Conservation (phyloP, 2,329 filamentous ascomycete species). For the Epichloe bromicola region DNA sequence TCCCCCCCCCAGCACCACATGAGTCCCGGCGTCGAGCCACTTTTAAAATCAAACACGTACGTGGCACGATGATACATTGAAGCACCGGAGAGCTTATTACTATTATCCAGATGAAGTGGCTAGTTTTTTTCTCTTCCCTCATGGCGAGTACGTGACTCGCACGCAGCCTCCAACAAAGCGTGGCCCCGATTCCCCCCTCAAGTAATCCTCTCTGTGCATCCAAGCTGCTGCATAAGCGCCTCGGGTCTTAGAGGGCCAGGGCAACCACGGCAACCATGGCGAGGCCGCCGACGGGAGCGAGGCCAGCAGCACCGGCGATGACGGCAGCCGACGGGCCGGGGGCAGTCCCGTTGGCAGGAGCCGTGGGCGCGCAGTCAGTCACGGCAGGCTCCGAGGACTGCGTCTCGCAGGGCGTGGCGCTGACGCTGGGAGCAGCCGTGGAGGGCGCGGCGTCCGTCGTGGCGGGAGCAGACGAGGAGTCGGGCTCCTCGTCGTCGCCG, state of each 20-base stretch:
- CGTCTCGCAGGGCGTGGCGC: not conserved
- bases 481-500: not conserved
- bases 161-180: too few species aligned
- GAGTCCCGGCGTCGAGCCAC: too few species aligned
- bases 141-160: too few species aligned
- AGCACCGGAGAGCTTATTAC: too few species aligned
- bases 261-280: constrained; percentile 20
- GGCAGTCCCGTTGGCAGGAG: constrained; percentile 9
- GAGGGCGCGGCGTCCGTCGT: constrained; percentile 3
- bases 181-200: too few species aligned
- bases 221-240: too few species aligned
- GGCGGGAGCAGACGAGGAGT: constrained; percentile 1
- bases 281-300: constrained; percentile 19
- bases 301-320: constrained; percentile 18
- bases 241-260: constrained; percentile 25
- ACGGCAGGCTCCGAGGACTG: constrained; percentile 5
- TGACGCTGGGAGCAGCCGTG: not conserved
- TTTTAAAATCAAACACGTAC: too few species aligned
- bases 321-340: constrained; percentile 7
- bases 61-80: too few species aligned
- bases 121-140: too few species aligned
- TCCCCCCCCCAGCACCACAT: too few species aligned
- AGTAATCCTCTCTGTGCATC: too few species aligned
- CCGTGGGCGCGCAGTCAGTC: constrained; percentile 4
- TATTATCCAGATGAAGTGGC: too few species aligned